A percentile compares a stretch with the other conserved stretches of the same genome.
Conservation (phyloP, 106 monocot genomes). For the Amphibolis antarctica region DNA sequence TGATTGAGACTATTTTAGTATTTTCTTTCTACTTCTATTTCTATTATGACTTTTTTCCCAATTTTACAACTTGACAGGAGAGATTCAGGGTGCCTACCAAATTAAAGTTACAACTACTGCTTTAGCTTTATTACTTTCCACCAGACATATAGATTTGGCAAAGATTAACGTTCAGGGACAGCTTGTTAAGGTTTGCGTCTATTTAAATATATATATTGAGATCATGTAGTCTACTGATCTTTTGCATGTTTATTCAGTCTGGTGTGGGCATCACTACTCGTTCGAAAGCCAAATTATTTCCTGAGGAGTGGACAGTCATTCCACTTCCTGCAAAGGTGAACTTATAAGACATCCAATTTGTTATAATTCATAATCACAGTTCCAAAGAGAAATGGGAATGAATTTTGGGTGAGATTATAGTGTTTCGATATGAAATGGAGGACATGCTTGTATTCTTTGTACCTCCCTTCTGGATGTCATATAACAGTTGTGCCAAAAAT, state of each 20-base stretch:
- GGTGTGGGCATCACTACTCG: conserved; percentile 81
- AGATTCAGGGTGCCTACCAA: conserved; percentile 93
- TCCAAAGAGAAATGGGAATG: too few species aligned
- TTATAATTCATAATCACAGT: too few species aligned
- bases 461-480: too few species aligned
- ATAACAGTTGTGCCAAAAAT: too few species aligned
- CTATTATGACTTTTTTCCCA: neutral
- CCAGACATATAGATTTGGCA: conserved; percentile 46
- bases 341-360: neutral
- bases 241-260: conserved; percentile 27
- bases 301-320: conserved; percentile 67
- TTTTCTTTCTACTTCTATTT: neutral
- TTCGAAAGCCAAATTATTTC: conserved; percentile 72
- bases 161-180: conserved; percentile 71
- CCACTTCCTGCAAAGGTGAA: conserved; percentile 81
- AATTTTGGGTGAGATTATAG: too few species aligned
- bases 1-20: too few species aligned
- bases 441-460: too few species aligned
- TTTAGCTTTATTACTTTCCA: conserved; percentile 58
- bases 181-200: conserved; percentile 51
- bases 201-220: neutral
- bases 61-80: conserved; percentile 30
- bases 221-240: neutral
- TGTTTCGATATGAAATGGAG: too few species aligned
- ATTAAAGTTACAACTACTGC: conserved; percentile 95